phyloP scores from a whole-genome alignment of 1,284 basidiomycete genomes.

The Porogramme epimiltina region DNA sequence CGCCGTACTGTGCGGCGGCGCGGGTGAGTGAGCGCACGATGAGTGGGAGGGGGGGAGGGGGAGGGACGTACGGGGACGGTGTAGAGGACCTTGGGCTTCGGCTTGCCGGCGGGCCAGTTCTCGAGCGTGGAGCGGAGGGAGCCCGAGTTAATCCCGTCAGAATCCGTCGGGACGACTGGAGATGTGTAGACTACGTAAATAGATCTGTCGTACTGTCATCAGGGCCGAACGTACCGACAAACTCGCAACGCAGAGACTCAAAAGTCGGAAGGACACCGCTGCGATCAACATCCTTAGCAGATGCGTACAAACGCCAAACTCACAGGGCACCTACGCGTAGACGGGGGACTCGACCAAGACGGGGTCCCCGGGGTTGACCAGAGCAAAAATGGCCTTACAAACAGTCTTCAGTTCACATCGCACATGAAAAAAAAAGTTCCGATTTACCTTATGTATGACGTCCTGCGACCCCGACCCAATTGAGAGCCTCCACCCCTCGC shows the following conservation, averaged over 20 bases:
- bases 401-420: background rate
- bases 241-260: slow-evolving; percentile 51
- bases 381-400: slow-evolving; percentile 49
- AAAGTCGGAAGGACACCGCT: slow-evolving; percentile 70
- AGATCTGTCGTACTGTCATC: background rate
- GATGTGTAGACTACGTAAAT: background rate
- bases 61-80: slow-evolving; percentile 67
- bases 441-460: slow-evolving; percentile 78
- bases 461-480: slow-evolving; percentile 89
- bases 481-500: slow-evolving; percentile 72
- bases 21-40: slow-evolving; percentile 69
- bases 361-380: slow-evolving; percentile 82
- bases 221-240: slow-evolving; percentile 49
- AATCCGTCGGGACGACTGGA: slow-evolving; percentile 83
- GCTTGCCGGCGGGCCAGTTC: slow-evolving; percentile 73
- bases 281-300: slow-evolving; percentile 6
- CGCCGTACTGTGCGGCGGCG: slow-evolving; percentile 64
- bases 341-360: slow-evolving; percentile 86
- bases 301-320: slow-evolving; percentile 26
- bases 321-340: too few species aligned
- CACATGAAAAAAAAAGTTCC: too few species aligned
- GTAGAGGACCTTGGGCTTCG: slow-evolving; percentile 82
- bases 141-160: slow-evolving; percentile 68
- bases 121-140: slow-evolving; percentile 70
- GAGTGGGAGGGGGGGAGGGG: slow-evolving; percentile 69